Conservation (phyloP, 75 land plant species). For the Pinus tabuliformis region DNA sequence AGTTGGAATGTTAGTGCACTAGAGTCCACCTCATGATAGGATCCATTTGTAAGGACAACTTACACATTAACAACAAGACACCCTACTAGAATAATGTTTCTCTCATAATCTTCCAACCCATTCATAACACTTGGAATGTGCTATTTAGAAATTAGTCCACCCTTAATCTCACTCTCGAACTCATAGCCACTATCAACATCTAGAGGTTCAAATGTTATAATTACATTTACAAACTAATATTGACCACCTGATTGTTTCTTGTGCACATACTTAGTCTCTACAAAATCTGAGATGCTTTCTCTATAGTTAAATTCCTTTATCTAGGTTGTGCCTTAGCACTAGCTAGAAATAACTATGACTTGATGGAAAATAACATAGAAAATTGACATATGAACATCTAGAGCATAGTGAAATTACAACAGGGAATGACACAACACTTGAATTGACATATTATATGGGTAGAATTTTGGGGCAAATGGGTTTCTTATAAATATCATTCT, state of each 20-base stretch:
- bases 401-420: no score
- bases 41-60: slow-evolving; percentile 83
- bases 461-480: background rate
- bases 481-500: background rate
- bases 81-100: slow-evolving; percentile 89
- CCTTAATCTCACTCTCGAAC: slow-evolving; percentile 98
- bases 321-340: no score
- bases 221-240: slow-evolving; percentile 96
- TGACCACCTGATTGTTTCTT: slow-evolving; percentile 97
- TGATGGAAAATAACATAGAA: no score
- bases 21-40: slow-evolving; percentile 97
- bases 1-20: slow-evolving; percentile 96
- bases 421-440: no score
- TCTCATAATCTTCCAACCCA: slow-evolving; percentile 93
- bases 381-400: no score
- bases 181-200: slow-evolving; percentile 91
- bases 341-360: no score
- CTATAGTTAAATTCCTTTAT: slow-evolving; percentile 68
- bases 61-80: slow-evolving; percentile 94
- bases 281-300: slow-evolving; percentile 80
- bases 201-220: slow-evolving; percentile 84
- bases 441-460: background rate
- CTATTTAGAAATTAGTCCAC: slow-evolving; percentile 92
- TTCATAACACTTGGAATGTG: slow-evolving; percentile 97
- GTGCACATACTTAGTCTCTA: slow-evolving; percentile 81